Evolutionary conservation across 768 basidiomycete genomes (phyloP).

Genomic region (Lactarius hatsudake): DNA sequence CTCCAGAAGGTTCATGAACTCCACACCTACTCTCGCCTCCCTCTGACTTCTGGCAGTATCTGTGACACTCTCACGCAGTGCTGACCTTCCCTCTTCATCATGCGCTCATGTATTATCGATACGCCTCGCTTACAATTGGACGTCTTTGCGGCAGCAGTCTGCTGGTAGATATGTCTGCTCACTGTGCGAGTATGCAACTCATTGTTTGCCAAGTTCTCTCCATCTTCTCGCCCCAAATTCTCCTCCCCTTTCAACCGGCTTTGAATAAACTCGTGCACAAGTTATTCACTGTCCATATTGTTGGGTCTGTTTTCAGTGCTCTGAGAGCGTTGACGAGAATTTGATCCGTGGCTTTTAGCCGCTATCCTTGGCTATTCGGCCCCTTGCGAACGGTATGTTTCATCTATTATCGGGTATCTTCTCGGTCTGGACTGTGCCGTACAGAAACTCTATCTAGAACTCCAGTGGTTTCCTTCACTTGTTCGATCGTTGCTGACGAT

Average conservation of each 20-base stretch:
- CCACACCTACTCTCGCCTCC: neutral
- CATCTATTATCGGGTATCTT: conserved; percentile 13
- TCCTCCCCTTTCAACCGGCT: conserved; percentile 21
- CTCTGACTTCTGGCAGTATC: conserved; percentile 45
- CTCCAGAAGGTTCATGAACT: conserved; percentile 19
- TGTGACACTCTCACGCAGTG: conserved; percentile 33
- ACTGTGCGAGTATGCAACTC: conserved; percentile 45
- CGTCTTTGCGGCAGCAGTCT: conserved; percentile 14
- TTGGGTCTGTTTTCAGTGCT: conserved; percentile 19
- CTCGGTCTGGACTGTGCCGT: conserved; percentile 4
- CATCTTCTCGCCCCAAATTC: conserved; percentile 16
- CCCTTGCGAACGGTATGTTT: conserved; percentile 54
- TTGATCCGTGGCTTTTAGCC: conserved; percentile 40
- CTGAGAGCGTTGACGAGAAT: conserved; percentile 4
- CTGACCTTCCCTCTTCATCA: conserved; percentile 27
- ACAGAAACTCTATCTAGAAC: conserved; percentile 24
- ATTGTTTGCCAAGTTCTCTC: conserved; percentile 16
- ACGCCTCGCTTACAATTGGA: conserved; percentile 45
- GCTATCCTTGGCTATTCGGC: conserved; percentile 78
- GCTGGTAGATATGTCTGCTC: conserved; percentile 37
- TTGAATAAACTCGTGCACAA: conserved; percentile 19
- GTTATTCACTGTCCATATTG: conserved; percentile 18
- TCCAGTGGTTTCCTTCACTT: conserved; percentile 22
- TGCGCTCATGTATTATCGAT: conserved; percentile 37
- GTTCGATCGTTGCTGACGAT: conserved; percentile 21